Evolutionary conservation across 345 rosid species (phyloP), one percentile per base, ranked within the genome.

Genomic region (Salix caprea): DNA sequence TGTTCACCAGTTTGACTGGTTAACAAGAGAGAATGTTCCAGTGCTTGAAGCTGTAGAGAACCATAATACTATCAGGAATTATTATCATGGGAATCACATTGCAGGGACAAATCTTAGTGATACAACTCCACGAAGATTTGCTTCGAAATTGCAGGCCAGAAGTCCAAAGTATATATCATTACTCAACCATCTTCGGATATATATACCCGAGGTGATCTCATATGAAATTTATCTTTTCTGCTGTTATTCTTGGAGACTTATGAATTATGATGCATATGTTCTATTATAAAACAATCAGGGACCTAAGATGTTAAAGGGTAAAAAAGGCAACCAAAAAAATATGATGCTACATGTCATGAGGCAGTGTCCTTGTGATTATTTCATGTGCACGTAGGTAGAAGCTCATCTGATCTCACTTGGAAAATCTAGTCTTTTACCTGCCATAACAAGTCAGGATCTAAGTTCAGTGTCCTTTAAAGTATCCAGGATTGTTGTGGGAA

Each of bases 161-260:
- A 96, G 98, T 89, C 98, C 99, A 1, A 96, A 96, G 83, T 96
- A 96, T 88, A 96, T 96, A 85, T 96, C 99, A 64, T 86, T 96
- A 82, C 98, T 96, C 84, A 96, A 96, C 86, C 99, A 94, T 85
- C 91, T 96, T 46, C 91, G 99, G 72, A 96, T 96, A 86, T 96
- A 94, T 84, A 77, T 96, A 80, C 99, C 99, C 0, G 99, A 96
- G 97, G 99, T 94, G 86, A 86, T 84, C 66, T 5, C 40, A 78
- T 65, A 40, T 58, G 69, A 54, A 40, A 44, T 58, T 32, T 14
- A 46, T 14, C 34, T 46, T 76, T 60, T 11, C 37, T 69, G 77
- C n/a, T 40, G 48, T 50, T 24, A 30, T 74, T 39, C 48, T 61
- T 60, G 14, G 65, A 50, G 69, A 16, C 26, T 21, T 18, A 26